Base-by-base conservation (phyloP, 495 filamentous ascomycete genomes). In the Hypoxylon cercidicola region DNA sequence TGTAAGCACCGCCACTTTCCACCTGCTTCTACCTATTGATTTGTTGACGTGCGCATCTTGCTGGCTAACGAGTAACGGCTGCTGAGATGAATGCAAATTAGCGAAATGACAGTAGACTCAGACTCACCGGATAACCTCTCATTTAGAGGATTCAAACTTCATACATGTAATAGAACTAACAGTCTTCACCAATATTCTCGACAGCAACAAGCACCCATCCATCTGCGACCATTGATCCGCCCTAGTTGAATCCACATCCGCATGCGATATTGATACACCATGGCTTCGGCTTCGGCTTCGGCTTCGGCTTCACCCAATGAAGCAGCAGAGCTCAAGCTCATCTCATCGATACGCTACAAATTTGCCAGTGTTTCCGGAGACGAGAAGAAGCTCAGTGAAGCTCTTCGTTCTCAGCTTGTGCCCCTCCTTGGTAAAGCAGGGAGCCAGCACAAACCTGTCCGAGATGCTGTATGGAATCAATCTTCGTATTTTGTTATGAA, bases 261-360 rank as follows among this genome's bases (percentile, higher is more conserved):
- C 8, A 32, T 32, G 30, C 30, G 30, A 32, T 32, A 32, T 32
- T 32, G 30, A 32, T 32, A 10, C 30, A 32, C 30, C 30, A 32
- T 32, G 30, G 30, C 30, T 32, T 32, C 30, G 69, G 60, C 69
- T 57, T 59, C 71, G 69, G 60, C 69, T 57, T 59, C 71, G 30
- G 30, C 30, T 32, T 32, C 30, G 69, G 60, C 69, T 57, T 59
- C 71, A 63, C 68, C 65, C 35, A 61, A 51, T 25, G 91, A 92
- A 75, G 85, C 84, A 69, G 83, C 86, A 53, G 95, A 99, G 81
- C 84, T 97, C 62, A 87, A 85, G 59, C 87, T 97, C 52, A 83
- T 97, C 61, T 91, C 90, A 67, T 96, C 96, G 70, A 90, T 97
- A 47, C 92, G 97, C 74, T 89, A 96, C 71, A 86, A 88, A 43